Evolutionary conservation across 371 early-diverging fungal species (phyloP), one percentile per base, ranked within the genome.

Genomic region (Caulochytrium protostelioides): DNA sequence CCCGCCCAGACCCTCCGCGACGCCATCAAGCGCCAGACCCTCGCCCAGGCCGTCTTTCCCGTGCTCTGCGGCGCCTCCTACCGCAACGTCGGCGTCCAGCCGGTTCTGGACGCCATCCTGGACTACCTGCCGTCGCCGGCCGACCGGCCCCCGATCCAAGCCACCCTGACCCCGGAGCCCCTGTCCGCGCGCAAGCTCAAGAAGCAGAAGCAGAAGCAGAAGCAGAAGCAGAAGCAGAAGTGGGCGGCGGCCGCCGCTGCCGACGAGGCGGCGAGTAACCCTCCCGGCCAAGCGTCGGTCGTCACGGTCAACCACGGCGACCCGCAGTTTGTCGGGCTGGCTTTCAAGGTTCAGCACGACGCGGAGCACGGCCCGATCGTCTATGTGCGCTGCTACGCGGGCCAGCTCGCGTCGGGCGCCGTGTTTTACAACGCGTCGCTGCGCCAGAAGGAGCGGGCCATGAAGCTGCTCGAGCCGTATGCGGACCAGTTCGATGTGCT

Each of bases 381-480:
- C 1, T 94, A 78, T 55, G 78, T 92, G n/a, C 66, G 90, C 6
- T 81, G 90, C 1, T 94, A 92, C 46, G 71, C 84, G 0, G 94
- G 83, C 42, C 59, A 38, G 17, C 22, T 24, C 24, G 24, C 24
- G 24, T 24, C 24, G 8, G 10, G 24, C 29, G 6, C 29, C 12
- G 3, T 12, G 19, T 52, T 83, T 15, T 64, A 65, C 50, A 83
- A 83, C 35, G 70, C 66, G 4, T 70, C 69, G 0, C 62, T 56
- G 0, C 44, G 60, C 16, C 36, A 49, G 8, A 79, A 79, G 35
- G 95, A 92, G 46, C 64, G 90, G 7, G 85, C 75, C 22, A 72
- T 65, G 36, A 81, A 81, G 36, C 36, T 94, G 18, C 49, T 87
- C 21, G 80, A 81, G 46, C 79, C 91, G 78, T 87, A 90, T 42